Evolutionary conservation across 2,329 filamentous ascomycete genomes (phyloP), one percentile per base, ranked within the genome.

Genomic region (Seiridium cupressi): DNA sequence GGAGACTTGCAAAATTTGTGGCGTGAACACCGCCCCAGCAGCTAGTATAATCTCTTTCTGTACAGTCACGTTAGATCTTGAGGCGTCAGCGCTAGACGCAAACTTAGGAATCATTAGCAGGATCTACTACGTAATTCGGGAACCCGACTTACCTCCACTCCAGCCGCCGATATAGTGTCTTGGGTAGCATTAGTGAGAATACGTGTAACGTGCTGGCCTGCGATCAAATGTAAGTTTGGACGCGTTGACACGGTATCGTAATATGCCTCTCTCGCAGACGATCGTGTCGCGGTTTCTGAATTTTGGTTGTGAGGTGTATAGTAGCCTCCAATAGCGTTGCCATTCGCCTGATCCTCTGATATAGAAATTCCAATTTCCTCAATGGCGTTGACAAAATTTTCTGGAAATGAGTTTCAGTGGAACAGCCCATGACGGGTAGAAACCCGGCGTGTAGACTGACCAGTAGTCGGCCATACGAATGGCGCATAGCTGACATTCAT

Each of bases 161-260:
- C 76, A 31, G 68, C 66, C n/a, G 68, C 56, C 3, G 18, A 55
- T 6, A 51, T 26, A 5, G 61, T 53, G 38, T 64, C 64, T 34
- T 73, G 42, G 9, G 40, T 47, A 4, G 31, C 34, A 18, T 36
- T 18, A 4, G 10, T 48, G 1, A 78, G 64, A 5, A 78, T 63
- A 4, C 71, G 73, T 40, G 73, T 76, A 32, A 74, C 76, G n/a
- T 72, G 75, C 55, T 77, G 72, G 4, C 70, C 69, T 3, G 75
- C 74, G 0, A 76, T 65, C 34, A 79, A 49, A 34, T 79, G 75
- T 40, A 79, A 64, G 57, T 80, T 79, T 1, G 69, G 63, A 4
- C 75, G 75, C 35, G 66, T 60, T 4, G 73, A 60, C 2, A 74
- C 72, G 0, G 70, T 64, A 55, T 80, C 73, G 18, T 75, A 70